Conservation (phyloP, 2,329 filamentous ascomycete species). For the Exophiala sp. region DNA sequence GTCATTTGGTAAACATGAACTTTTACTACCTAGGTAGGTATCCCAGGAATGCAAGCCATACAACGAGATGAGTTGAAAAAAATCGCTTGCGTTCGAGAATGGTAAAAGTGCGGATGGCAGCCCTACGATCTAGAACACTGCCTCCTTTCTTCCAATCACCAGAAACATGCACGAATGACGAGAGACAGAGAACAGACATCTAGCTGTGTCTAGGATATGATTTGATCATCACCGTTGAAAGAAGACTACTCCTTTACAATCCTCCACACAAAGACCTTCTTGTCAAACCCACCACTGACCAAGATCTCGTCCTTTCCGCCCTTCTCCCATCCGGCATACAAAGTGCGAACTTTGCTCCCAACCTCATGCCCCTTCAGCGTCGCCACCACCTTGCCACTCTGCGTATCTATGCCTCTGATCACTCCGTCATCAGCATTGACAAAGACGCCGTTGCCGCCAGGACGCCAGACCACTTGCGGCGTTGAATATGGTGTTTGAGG, state of each 20-base stretch:
- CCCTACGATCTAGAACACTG: no score
- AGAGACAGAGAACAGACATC: no score
- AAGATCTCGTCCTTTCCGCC: constrained; percentile 39
- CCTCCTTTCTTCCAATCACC: no score
- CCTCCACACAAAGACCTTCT: constrained; percentile 56
- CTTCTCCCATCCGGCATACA: constrained; percentile 52
- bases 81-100: no score
- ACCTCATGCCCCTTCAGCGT: constrained; percentile 54
- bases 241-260: constrained; percentile 2
- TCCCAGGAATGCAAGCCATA: no score
- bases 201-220: no score
- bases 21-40: no score
- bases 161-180: no score
- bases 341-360: constrained; percentile 56
- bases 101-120: no score
- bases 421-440: constrained; percentile 64
- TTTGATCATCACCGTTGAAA: no score
- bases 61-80: no score
- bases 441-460: constrained; percentile 60
- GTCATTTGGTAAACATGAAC: no score
- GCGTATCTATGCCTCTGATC: constrained; percentile 57
- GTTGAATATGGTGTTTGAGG: constrained; percentile 64
- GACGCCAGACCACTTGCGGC: constrained; percentile 59
- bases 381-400: constrained; percentile 54
- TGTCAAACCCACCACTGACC: constrained; percentile 64